Evolutionary conservation across 2,329 filamentous ascomycete genomes (phyloP), one percentile per base, ranked within the genome.

Genomic region (Helotiales sp.): DNA sequence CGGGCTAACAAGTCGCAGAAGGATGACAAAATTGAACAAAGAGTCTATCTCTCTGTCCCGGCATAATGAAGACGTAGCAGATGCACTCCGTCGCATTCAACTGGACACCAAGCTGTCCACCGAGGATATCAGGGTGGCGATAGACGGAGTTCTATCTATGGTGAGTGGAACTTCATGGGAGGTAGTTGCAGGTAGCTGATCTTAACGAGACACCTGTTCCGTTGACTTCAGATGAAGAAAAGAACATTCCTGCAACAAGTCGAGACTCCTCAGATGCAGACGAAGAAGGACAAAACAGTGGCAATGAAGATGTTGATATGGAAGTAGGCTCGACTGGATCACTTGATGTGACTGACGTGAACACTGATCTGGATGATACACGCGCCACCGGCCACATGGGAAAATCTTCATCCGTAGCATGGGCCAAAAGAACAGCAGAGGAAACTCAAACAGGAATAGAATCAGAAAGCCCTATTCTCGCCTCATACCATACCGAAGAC

Each of bases 261-360:
- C 47, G 40, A 63, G n/a, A 30, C 3, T 61, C 69, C 6, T 57
- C 63, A 5, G 64, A 67, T 13, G 45, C 37, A n/a, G 50, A 54
- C 17, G 59, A 65, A 13, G 63, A 66, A 3, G 50, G 60, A 20
- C 37, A 65, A 24, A 24, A 24, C 17, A 61, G 55, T 11, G 68
- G 67, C 6, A 68, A 69, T 11, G 54, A 67, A n/a, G 63, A 69
- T 2, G 65, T 65, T 13, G 69, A 70, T 52, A 66, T 63, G 17
- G 71, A 75, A n/a, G 58, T 70, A 6, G 74, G 72, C n/a, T 75
- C 74, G 2, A 75, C 70, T n/a, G 70, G 70, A 4, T 73, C 74
- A 22, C 17, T 73, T 1, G 74, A 75, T 63, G 68, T 63, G n/a
- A 65, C 70, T 30, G 64, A 72, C 59, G 49, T 71, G 4, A 72